phyloP scores from a whole-genome alignment of 1,284 basidiomycete genomes.

The Trichosporon inkin region DNA sequence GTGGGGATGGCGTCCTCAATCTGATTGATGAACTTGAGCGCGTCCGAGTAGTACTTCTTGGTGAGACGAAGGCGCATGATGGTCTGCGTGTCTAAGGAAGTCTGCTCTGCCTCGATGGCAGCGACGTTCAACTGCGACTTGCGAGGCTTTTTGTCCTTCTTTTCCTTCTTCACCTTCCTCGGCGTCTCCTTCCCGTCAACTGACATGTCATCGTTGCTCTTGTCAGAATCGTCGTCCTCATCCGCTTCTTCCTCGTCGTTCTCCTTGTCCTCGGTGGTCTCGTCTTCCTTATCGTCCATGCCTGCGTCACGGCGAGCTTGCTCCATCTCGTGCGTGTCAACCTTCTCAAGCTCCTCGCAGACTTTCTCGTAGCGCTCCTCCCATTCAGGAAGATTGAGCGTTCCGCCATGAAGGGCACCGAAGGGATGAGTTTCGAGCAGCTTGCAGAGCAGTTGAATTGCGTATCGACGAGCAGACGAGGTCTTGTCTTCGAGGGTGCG shows the following conservation, averaged over 20 bases:
- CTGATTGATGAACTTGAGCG: conserved; percentile 75
- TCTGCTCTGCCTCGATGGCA: conserved; percentile 60
- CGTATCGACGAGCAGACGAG: conserved; percentile 77
- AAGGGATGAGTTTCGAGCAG: conserved; percentile 88
- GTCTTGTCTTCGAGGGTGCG: conserved; percentile 86
- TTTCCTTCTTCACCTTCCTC: conserved; percentile 48
- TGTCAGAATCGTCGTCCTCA: conserved; percentile 10
- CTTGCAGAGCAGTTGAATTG: conserved; percentile 71
- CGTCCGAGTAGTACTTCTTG: conserved; percentile 84
- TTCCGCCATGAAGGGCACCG: conserved; percentile 76
- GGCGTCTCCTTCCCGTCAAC: conserved; percentile 18
- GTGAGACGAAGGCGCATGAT: conserved; percentile 69
- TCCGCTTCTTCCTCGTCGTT: conserved; percentile 34
- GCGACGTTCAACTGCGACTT: conserved; percentile 63
- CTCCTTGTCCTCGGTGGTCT: conserved; percentile 34
- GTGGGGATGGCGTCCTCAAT: conserved; percentile 74
- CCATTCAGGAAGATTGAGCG: conserved; percentile 70
- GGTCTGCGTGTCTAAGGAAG: conserved; percentile 60
- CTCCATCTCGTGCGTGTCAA: conserved; percentile 58
- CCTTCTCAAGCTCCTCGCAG: conserved; percentile 57
- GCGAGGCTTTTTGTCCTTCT: conserved; percentile 55
- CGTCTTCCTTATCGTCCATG: conserved; percentile 45
- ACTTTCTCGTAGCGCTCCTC: conserved; percentile 62
- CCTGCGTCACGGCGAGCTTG: conserved; percentile 46
- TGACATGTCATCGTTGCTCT: background rate